These are phyloP conservation scores for Ambrosia hybrid DNA, from an alignment of 140 eudicot genomes.

Conservation along the genomic window DNA sequence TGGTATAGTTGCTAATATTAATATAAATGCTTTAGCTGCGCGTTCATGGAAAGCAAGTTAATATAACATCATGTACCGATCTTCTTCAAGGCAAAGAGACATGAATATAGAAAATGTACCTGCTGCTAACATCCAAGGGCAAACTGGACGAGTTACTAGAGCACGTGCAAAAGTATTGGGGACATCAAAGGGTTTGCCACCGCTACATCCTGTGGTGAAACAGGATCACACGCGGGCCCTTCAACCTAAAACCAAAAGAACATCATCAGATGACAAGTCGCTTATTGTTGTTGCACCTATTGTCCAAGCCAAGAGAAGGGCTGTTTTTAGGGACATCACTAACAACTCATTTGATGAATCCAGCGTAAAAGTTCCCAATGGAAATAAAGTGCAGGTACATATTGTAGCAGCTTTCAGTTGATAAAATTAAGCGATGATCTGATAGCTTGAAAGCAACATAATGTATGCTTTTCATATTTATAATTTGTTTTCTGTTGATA, in stretches of 20 bases:
- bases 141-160: conserved; percentile 67
- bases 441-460: not conserved
- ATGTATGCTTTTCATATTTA: not conserved
- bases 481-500: conserved; percentile 17
- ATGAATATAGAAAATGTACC: conserved; percentile 66
- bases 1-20: conserved; percentile 7
- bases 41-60: conserved; percentile 32
- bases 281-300: conserved; percentile 25
- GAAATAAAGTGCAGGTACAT: conserved; percentile 48
- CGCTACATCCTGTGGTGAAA: conserved; percentile 35
- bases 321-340: conserved; percentile 69
- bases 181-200: conserved; percentile 55
- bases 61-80: conserved; percentile 23
- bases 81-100: conserved; percentile 33
- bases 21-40: conserved; percentile 31
- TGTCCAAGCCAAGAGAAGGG: conserved; percentile 68
- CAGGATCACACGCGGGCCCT: conserved; percentile 42
- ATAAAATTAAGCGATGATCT: not conserved
- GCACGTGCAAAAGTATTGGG: conserved; percentile 70
- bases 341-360: conserved; percentile 40
- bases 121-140: conserved; percentile 41
- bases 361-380: conserved; percentile 29
- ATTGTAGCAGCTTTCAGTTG: conserved; percentile 1
- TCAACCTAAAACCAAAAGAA: conserved; percentile 51
- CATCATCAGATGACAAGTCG: conserved; percentile 42